Evolutionary conservation across 306 rosid genomes (phyloP).

Genomic region (Aeschynomene evenia): DNA sequence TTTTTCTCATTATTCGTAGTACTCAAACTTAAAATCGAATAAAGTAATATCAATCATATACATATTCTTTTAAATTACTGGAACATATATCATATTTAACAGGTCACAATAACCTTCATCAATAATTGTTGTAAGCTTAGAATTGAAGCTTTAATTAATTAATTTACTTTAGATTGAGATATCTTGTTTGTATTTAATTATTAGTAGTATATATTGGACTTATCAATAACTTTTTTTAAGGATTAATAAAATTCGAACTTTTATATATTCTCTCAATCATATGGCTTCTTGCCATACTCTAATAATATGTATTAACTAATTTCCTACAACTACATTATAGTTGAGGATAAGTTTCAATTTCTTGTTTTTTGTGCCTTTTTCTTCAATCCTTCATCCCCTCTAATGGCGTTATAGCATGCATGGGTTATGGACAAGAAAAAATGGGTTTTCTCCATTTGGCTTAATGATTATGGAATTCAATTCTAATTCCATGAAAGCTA

Average conservation of each 20-base stretch:
- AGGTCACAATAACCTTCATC: no score
- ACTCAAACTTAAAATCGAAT: no score
- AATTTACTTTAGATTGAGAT: no score
- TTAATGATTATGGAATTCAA: constrained; percentile 28
- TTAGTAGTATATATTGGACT: no score
- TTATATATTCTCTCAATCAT: background rate
- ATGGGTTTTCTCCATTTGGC: constrained; percentile 3
- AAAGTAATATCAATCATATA: no score
- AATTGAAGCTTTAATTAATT: no score
- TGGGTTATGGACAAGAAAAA: background rate
- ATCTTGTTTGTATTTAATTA: no score
- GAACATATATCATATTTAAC: no score
- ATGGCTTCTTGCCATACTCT: background rate
- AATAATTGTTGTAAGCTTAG: no score
- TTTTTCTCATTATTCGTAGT: no score
- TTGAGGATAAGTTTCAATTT: background rate
- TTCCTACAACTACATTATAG: background rate
- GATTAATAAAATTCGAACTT: background rate
- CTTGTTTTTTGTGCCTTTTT: background rate
- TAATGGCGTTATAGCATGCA: background rate
- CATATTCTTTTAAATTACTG: no score
- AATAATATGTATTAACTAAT: background rate
- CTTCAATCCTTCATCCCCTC: background rate
- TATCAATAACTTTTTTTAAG: background rate
- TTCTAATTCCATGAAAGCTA: constrained; percentile 33